Base-by-base conservation (phyloP, 2,329 filamentous ascomycete genomes). In the Fusarium verticillioides region DNA sequence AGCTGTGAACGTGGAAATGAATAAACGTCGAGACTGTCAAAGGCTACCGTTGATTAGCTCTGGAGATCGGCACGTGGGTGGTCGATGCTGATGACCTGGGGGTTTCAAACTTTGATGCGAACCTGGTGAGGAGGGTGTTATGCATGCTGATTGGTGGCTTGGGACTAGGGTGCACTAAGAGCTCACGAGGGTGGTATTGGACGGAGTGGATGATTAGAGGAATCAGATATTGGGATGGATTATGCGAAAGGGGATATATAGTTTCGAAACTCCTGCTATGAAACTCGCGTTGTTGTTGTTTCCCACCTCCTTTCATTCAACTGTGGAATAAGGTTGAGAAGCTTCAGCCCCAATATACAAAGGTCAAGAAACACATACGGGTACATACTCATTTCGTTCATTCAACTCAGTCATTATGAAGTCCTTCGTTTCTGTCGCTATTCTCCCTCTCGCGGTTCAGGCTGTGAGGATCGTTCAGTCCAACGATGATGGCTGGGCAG, bases 401-500 rank as follows among this genome's bases (percentile, higher is more conserved):
- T 47, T 47, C 60, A 80, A 79, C 28, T 54, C 49, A 30, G 57
- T n/a, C 53, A 49, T 64, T 54, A 81, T 81, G 79, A 81, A 76
- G 70, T 67, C 74, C 26, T 62, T 74, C 53, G 46, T 72, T 53
- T 69, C 72, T 21, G 34, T 79, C 34, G 72, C 71, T 36, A 49
- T 79, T 46, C 52, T 79, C 40, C 73, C 74, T 32, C 74, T 81
- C 46, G 78, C 75, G 12, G 79, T 71, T 3, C 79, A 82, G 61
- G 79, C 70, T 37, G 72, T 87, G 50, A 89, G 89, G 73, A 88
- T 92, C 76, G 78, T 94, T 60, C 89, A 91, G 63, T 87, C 87
- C 72, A 94, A 94, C 80, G 92, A 94, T 73, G 92, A 94, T 78
- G 92, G 92, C 39, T 94, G 92, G 92, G 90, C 91, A 9, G 92